Evolutionary conservation across 108 stramenopile species (phyloP).

Genomic region (Cyclotella sp.): DNA sequence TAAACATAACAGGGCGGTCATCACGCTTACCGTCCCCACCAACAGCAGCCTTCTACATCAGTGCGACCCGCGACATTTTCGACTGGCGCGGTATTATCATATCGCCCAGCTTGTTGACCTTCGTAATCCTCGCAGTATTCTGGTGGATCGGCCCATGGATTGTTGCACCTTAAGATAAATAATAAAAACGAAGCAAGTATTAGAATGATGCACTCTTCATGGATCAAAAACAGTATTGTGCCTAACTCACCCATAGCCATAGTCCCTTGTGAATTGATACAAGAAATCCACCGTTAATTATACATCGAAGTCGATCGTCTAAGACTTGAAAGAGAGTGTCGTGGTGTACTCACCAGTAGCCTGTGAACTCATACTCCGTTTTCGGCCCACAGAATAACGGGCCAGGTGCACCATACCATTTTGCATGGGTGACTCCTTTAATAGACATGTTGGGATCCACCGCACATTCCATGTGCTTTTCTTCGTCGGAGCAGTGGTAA

Average conservation of each 20-base stretch:
- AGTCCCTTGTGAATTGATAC: too few relatives aligned
- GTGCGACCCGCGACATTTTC: constrained; percentile 41
- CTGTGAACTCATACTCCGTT: constrained; percentile 26
- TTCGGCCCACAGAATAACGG: constrained; percentile 52
- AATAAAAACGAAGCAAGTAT: background rate
- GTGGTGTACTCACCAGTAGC: constrained; percentile 17
- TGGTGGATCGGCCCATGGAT: constrained; percentile 41
- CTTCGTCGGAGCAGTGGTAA: constrained; percentile 32
- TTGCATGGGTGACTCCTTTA: constrained; percentile 29
- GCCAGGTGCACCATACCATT: constrained; percentile 57
- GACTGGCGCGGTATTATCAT: constrained; percentile 22
- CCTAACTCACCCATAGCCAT: background rate
- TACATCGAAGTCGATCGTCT: too few relatives aligned
- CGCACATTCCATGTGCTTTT: constrained; percentile 32
- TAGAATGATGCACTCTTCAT: background rate
- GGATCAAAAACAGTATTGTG: too few relatives aligned
- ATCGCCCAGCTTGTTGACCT: constrained; percentile 43
- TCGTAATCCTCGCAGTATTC: constrained; percentile 31
- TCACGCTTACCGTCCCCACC: constrained; percentile 38
- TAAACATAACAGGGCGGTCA: background rate
- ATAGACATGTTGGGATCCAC: constrained; percentile 35
- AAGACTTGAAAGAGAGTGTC: too few relatives aligned
- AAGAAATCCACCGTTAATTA: too few relatives aligned
- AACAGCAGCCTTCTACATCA: constrained; percentile 58
- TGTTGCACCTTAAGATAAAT: constrained; percentile 17